Evolutionary conservation across 2,329 filamentous ascomycete genomes (phyloP).

Genomic region (Zasmidium cellare): DNA sequence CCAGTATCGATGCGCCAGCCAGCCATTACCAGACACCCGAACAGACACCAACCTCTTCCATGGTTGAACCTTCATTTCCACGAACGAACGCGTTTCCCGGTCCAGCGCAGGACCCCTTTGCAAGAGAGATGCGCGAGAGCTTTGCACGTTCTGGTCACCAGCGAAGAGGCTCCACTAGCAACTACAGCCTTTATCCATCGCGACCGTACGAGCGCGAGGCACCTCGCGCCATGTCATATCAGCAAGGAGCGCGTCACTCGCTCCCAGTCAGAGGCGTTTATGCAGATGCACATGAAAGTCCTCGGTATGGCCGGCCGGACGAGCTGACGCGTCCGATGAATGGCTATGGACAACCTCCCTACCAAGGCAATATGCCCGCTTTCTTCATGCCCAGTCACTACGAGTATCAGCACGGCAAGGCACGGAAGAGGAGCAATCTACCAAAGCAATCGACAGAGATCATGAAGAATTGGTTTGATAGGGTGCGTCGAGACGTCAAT

Average conservation of each 20-base stretch:
- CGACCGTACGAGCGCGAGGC: constrained; percentile 20
- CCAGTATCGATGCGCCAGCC: constrained; percentile 13
- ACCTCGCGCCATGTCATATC: constrained; percentile 8
- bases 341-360: constrained; percentile 18
- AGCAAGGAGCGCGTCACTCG: constrained; percentile 12
- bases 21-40: constrained; percentile 24
- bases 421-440: constrained; percentile 39
- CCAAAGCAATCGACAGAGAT: constrained; percentile 41
- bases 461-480: constrained; percentile 42
- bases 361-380: constrained; percentile 22
- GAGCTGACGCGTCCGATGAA: constrained; percentile 13
- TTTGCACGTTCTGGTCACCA: constrained; percentile 17
- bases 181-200: constrained; percentile 17
- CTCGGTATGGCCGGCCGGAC: constrained; percentile 19
- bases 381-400: constrained; percentile 38
- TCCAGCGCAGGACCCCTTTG: constrained; percentile 21
- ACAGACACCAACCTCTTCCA: constrained; percentile 21
- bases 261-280: constrained; percentile 12
- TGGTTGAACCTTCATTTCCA: constrained; percentile 21
- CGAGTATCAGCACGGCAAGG: constrained; percentile 38
- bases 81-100: constrained; percentile 14
- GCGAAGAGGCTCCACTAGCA: constrained; percentile 20
- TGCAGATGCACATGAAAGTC: constrained; percentile 16
- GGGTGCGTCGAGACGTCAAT: constrained; percentile 26
- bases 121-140: constrained; percentile 23